Evolutionary conservation across 331 rosid genomes (phyloP), one percentile per base, ranked within the genome.

Genomic region (Arachis monticola): DNA sequence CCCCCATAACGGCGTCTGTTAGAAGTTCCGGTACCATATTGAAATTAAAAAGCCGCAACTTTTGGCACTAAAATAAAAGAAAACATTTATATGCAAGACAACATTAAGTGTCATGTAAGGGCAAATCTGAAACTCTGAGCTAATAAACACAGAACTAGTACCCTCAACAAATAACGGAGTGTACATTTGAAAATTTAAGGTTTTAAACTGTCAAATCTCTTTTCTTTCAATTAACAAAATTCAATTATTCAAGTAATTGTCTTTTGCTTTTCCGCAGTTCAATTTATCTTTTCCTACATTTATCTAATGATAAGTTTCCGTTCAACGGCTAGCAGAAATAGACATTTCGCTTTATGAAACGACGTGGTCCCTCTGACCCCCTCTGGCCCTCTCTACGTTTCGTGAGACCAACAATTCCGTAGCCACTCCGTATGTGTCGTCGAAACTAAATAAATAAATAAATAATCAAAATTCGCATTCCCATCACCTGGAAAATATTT

Each of bases 241-340:
- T 7, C 0, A 7, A 8, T 8, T 45, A 45, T 8, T 7, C 10
- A 45, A 45, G 48, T 45, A 45, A 6, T 10, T 48, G 10, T 9
- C 4, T 48, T 48, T 48, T 52, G 2, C n/a, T 11, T 1, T 32
- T 31, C 1, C 1, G 7, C 7, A 59, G 27, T 40, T 63, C 47
- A 63, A 47, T 67, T 48, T 65, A 65, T 27, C 10, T 41, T 55
- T 42, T 57, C 31, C 9, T 12, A 1, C 32, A 9, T 41, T 42
- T 44, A 3, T 59, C 22, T 0, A 2, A 32, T 55, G 1, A 52
- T 52, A 5, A 17, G 56, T 42, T 22, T 73, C 47, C 22, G 70
- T 74, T 52, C 50, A 79, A 79, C 79, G 79, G 83, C 66, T 73
- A 72, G 46, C 41, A 57, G 75, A 60, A 48, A 40, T 46, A 40